phyloP scores from a whole-genome alignment of 1,139 yeast species.

The Zygosaccharomyces sapae region DNA sequence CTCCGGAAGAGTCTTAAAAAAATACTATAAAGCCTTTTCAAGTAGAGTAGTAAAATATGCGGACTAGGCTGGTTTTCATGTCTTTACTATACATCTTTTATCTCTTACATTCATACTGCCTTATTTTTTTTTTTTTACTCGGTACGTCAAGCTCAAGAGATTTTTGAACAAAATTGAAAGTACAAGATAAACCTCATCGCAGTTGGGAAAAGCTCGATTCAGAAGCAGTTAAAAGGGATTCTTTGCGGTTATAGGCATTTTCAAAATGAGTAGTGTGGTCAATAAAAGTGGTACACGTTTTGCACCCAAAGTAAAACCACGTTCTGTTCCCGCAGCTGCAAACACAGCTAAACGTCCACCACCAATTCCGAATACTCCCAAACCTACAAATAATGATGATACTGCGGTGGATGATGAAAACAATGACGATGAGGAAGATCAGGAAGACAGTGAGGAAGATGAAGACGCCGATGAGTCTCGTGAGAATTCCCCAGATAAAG shows the following conservation, averaged over 20 bases:
- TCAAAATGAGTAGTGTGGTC: conserved; percentile 35
- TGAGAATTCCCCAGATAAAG: conserved; percentile 12
- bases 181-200: not conserved
- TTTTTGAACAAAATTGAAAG: not conserved
- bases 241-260: not conserved
- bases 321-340: conserved; percentile 31
- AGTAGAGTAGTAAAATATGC: too few species aligned
- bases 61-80: too few species aligned
- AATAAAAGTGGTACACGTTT: conserved; percentile 42
- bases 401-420: conserved; percentile 12
- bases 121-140: not conserved
- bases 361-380: conserved; percentile 6
- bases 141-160: not conserved
- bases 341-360: conserved; percentile 9
- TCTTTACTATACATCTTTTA: too few species aligned
- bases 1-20: too few species aligned
- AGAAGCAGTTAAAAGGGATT: not conserved
- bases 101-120: not conserved
- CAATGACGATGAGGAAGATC: conserved; percentile 11
- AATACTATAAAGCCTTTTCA: too few species aligned
- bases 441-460: conserved; percentile 12
- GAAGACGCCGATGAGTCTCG: conserved; percentile 1
- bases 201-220: not conserved
- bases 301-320: conserved; percentile 39
- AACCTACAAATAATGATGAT: conserved; percentile 9